phyloP scores from a whole-genome alignment of 1,139 yeast species.

The Taiozyma sp. region DNA sequence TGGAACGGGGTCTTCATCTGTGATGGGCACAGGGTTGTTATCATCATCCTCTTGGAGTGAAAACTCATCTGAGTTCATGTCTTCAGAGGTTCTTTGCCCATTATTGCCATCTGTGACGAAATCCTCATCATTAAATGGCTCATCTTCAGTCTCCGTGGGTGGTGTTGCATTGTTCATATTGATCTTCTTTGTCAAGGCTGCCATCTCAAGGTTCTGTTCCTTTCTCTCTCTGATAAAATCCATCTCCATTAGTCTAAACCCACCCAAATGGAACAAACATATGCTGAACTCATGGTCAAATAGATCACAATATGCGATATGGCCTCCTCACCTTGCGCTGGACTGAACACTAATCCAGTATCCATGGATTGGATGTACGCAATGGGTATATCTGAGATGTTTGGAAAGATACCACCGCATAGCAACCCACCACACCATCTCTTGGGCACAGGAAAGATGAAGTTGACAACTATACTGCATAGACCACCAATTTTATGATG shows the following conservation, averaged over 20 bases:
- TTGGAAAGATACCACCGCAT: constrained; percentile 77
- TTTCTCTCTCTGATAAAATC: constrained; percentile 43
- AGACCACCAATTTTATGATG: constrained; percentile 8
- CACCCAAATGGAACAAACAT: constrained; percentile 69
- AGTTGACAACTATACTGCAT: constrained; percentile 15
- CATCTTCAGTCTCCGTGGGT: not conserved
- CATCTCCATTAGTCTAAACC: constrained; percentile 60
- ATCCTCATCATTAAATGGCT: not conserved
- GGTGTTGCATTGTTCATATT: not conserved
- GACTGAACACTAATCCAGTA: constrained; percentile 52
- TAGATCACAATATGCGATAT: constrained; percentile 81
- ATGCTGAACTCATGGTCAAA: constrained; percentile 56
- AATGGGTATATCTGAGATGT: constrained; percentile 80
- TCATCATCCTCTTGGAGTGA: not conserved
- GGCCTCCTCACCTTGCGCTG: constrained; percentile 59
- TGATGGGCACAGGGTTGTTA: not conserved
- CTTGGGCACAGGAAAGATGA: constrained; percentile 48
- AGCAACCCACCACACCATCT: constrained; percentile 75
- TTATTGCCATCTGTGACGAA: not conserved
- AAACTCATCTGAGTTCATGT: not conserved
- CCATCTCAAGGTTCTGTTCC: not conserved
- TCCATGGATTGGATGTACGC: constrained; percentile 83
- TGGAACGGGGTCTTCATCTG: not conserved
- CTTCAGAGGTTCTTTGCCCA: not conserved
- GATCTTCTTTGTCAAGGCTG: not conserved